Evolutionary conservation across 2,329 filamentous ascomycete species (phyloP).

Genomic region (Talaromyces sp.): DNA sequence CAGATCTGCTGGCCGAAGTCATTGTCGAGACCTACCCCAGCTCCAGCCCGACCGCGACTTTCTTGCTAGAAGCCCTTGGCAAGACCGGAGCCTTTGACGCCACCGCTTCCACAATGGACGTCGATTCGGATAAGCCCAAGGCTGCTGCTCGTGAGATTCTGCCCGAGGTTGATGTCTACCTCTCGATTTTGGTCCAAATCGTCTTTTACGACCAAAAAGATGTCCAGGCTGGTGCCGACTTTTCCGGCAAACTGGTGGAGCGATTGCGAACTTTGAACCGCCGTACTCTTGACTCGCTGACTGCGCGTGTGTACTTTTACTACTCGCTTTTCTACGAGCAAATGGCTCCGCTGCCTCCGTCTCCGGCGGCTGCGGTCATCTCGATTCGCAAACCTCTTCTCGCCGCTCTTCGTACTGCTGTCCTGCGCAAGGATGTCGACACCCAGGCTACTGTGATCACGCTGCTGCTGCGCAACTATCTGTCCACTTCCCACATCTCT

Average conservation of each 20-base stretch:
- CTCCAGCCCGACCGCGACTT: conserved; percentile 61
- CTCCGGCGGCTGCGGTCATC: conserved; percentile 79
- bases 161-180: conserved; percentile 82
- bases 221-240: conserved; percentile 71
- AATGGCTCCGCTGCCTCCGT: conserved; percentile 78
- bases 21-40: conserved; percentile 73
- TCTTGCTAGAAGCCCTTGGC: conserved; percentile 64
- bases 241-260: conserved; percentile 77
- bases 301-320: conserved; percentile 97
- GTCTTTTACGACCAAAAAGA: conserved; percentile 81
- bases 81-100: conserved; percentile 60
- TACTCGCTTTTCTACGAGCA: conserved; percentile 94
- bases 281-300: conserved; percentile 85
- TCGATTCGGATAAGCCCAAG: conserved; percentile 64
- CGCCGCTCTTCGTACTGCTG: conserved; percentile 85
- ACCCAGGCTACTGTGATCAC: conserved; percentile 97
- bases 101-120: conserved; percentile 63
- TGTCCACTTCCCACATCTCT: conserved; percentile 90
- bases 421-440: conserved; percentile 91
- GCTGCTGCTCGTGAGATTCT: conserved; percentile 64
- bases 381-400: conserved; percentile 80
- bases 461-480: conserved; percentile 88
- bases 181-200: conserved; percentile 81
- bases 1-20: conserved; percentile 73
- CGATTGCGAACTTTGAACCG: conserved; percentile 86